Base-by-base conservation (phyloP, 441 rosid genomes). In the Jatropha podagrica region DNA sequence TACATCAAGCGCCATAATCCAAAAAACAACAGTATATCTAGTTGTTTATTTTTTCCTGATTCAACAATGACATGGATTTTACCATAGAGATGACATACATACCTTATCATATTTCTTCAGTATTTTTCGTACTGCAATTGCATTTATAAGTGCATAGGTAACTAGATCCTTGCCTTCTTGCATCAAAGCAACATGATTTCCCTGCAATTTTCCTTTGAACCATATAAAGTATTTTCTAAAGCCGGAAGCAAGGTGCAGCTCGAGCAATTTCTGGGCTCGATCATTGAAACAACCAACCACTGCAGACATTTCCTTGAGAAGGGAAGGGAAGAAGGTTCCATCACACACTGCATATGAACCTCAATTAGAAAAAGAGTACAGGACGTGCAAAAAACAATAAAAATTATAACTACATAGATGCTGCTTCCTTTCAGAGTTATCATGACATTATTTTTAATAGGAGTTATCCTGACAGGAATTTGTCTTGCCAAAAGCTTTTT, bases 31-130 rank as follows among this genome's bases (percentile, higher is more conserved):
- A 44, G 48, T 6, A 51, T 51, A 51, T 51, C 18, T 11, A 12
- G 10, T 2, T 12, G 56, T 51, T 51, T 12, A 14, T 51, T 1
- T 42, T 42, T n/a, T 20, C 18, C 3, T 17, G 41, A 12, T 46
- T 46, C 40, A 60, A 8, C 15, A 48, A 4, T 32, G 32, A 44
- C 17, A 12, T 4, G 23, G 4, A 17, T 59, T 20, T 38, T 46
- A 58, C 27, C 18, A 17, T 18, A 10, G 18, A 42, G 51, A 37
- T 11, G 11, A n/a, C 76, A 17, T 80, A 89, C 96, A 14, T 80
- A 90, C 98, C 96, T 93, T 95, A 78, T 93, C 97, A 71, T 95
- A 93, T 80, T 92, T 93, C 86, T 95, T 95, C n/a, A 95, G 91
- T 67, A 95, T 95, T 81, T 95, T 95, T 44, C 96, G 79, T 49